Conservation (phyloP, 2,329 filamentous ascomycete genomes). For the Arthroderma uncinatum region DNA sequence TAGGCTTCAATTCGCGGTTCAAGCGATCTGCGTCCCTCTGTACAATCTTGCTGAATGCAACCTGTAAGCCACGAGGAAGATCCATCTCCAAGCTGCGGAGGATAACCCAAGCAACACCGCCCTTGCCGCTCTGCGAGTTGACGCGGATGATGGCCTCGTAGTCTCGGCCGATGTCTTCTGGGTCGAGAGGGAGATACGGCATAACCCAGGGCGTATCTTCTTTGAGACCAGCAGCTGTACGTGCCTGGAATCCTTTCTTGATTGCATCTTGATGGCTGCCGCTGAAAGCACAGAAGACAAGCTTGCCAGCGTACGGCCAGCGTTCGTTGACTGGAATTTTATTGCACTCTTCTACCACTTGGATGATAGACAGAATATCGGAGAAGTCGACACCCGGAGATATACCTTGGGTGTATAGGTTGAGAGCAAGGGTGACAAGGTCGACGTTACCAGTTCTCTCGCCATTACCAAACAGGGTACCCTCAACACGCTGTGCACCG, state of each 20-base stretch:
- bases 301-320: constrained; percentile 78
- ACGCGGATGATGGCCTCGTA: constrained; percentile 97
- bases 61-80: constrained; percentile 79
- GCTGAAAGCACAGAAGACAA: constrained; percentile 87
- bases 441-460: constrained; percentile 95
- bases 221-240: constrained; percentile 49
- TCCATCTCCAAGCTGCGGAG: constrained; percentile 81
- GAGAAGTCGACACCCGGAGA: constrained; percentile 82
- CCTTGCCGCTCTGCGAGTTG: constrained; percentile 93
- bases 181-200: constrained; percentile 87
- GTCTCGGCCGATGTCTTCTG: constrained; percentile 84
- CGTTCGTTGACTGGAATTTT: constrained; percentile 89
- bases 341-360: constrained; percentile 81
- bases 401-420: constrained; percentile 89
- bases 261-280: constrained; percentile 93
- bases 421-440: constrained; percentile 80
- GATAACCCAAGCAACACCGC: constrained; percentile 89
- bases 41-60: constrained; percentile 80
- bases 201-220: constrained; percentile 67
- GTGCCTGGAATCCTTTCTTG: constrained; percentile 67
- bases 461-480: constrained; percentile 87
- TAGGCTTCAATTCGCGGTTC: constrained; percentile 70
- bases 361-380: constrained; percentile 73
- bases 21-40: constrained; percentile 69
- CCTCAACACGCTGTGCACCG: constrained; percentile 86